phyloP scores from a whole-genome alignment of 495 filamentous ascomycete genomes.

The Penicilliopsis zonata region DNA sequence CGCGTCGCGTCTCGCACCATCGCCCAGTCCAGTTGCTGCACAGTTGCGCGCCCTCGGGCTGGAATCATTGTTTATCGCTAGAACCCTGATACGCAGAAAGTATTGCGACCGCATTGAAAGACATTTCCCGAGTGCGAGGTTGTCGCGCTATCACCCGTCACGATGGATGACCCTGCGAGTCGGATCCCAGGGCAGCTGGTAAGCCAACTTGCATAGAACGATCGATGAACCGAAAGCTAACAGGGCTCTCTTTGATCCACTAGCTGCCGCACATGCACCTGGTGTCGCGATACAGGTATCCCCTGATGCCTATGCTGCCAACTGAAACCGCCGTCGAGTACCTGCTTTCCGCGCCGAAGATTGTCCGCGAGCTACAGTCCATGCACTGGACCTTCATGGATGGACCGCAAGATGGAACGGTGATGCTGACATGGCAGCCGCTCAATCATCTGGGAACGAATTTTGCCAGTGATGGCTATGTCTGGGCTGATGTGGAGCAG shows the following conservation, averaged over 20 bases:
- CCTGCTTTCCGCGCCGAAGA: constrained; percentile 66
- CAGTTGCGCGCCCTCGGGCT: not conserved
- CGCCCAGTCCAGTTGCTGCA: constrained; percentile 9
- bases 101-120: constrained; percentile 8
- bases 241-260: constrained; percentile 8
- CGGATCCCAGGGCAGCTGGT: constrained; percentile 53
- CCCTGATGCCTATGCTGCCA: constrained; percentile 50
- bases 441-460: constrained; percentile 47
- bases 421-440: constrained; percentile 83
- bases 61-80: constrained; percentile 5
- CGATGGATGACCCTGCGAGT: constrained; percentile 53
- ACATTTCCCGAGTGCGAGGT: constrained; percentile 3
- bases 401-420: constrained; percentile 63
- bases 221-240: too few relatives aligned
- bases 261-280: constrained; percentile 83
- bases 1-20: constrained; percentile 26
- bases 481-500: constrained; percentile 75
- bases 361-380: constrained; percentile 59
- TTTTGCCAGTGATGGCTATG: constrained; percentile 81
- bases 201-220: constrained; percentile 14
- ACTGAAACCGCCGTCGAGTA: constrained; percentile 62
- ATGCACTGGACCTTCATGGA: constrained; percentile 91
- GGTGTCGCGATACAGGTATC: constrained; percentile 63
- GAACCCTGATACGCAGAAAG: not conserved
- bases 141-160: constrained; percentile 12